phyloP scores from a whole-genome alignment of 148 eudicot genomes.

The Rhododendron kiyosumense region DNA sequence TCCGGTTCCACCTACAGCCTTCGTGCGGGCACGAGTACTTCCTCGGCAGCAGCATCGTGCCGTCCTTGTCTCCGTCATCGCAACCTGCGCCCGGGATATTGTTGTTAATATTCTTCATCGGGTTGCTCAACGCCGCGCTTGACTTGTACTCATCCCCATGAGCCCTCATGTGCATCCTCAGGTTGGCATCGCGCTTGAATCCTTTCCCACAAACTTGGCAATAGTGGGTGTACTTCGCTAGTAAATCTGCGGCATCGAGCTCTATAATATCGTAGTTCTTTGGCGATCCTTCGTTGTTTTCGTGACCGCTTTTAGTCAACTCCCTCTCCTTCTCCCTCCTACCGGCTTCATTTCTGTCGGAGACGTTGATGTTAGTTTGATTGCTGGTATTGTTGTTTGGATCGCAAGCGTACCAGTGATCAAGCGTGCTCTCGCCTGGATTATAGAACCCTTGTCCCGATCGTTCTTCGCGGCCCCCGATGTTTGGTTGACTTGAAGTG shows the following conservation, averaged over 20 bases:
- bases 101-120: constrained; percentile 28
- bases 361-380: background rate
- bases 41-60: constrained; percentile 7
- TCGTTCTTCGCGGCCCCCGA: background rate
- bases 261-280: constrained; percentile 34
- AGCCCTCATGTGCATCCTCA: constrained; percentile 96
- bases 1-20: constrained; percentile 82
- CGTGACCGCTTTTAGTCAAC: background rate
- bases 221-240: constrained; percentile 81
- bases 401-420: constrained; percentile 3
- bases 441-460: constrained; percentile 5
- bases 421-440: constrained; percentile 5
- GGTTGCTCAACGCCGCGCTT: constrained; percentile 59
- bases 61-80: background rate
- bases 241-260: constrained; percentile 45
- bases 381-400: background rate
- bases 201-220: constrained; percentile 87
- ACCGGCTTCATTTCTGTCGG: background rate
- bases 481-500: background rate
- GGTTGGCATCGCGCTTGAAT: constrained; percentile 80
- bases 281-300: background rate
- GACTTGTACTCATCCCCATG: constrained; percentile 93
- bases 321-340: background rate
- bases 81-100: constrained; percentile 29
- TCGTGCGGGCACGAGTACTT: constrained; percentile 85